Evolutionary conservation across 192 early-diverging fungal species (phyloP).

Genomic region (Gamsiella multidivaricata): DNA sequence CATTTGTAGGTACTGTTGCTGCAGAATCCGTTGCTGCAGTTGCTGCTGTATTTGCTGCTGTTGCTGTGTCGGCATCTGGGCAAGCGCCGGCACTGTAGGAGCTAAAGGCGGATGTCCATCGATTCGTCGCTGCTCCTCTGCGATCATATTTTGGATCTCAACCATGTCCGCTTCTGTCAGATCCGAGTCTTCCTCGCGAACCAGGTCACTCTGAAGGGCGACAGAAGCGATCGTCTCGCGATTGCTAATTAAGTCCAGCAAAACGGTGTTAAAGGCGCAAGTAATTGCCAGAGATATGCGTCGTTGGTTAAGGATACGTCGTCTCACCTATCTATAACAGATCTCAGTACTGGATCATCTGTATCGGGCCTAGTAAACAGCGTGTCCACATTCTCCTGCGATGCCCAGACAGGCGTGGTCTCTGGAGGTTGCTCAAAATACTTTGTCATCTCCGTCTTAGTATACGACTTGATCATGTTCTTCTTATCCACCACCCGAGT

Average conservation of each 20-base stretch:
- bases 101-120: constrained; percentile 5
- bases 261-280: background rate
- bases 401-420: constrained; percentile 13
- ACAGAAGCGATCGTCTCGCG: constrained; percentile 6
- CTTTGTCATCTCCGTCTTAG: constrained; percentile 59
- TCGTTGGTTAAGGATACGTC: too few relatives aligned
- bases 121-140: constrained; percentile 23
- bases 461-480: constrained; percentile 51
- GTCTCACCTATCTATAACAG: constrained; percentile 28
- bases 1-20: background rate
- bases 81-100: too few relatives aligned
- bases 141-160: constrained; percentile 40
- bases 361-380: constrained; percentile 27
- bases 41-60: background rate
- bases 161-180: constrained; percentile 43
- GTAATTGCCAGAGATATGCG: too few relatives aligned
- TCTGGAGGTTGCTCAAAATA: constrained; percentile 62
- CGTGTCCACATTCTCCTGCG: constrained; percentile 7
- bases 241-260: constrained; percentile 11
- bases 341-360: constrained; percentile 22
- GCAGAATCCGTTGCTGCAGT: background rate
- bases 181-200: constrained; percentile 39
- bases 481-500: constrained; percentile 74
- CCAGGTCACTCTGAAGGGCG: constrained; percentile 24
- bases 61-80: background rate